These are phyloP conservation scores for Mycena venus DNA, from an alignment of 768 basidiomycete species.

Conservation along the genomic window DNA sequence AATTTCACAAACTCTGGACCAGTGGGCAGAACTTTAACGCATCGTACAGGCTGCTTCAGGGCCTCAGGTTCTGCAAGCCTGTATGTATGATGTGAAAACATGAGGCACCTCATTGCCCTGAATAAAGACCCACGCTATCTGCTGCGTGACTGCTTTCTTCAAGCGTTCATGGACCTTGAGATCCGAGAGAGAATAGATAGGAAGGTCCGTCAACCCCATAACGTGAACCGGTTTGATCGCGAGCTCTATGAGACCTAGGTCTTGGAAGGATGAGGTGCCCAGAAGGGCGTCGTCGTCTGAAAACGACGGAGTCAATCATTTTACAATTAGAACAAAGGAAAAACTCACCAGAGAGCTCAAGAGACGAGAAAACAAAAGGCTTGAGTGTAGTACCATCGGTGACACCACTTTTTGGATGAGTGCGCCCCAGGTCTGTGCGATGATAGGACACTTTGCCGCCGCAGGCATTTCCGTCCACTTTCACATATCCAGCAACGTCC, in stretches of 20 bases:
- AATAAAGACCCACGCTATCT: constrained; percentile 20
- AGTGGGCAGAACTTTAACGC: neutral
- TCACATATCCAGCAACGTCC: neutral
- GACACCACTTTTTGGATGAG: neutral
- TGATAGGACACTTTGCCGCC: constrained; percentile 3
- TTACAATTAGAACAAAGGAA: too few relatives aligned
- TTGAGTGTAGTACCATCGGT: neutral
- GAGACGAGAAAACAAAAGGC: constrained; percentile 23
- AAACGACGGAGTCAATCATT: neutral
- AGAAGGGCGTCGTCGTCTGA: constrained; percentile 23
- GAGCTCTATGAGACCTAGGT: constrained; percentile 24
- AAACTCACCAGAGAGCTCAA: constrained; percentile 23
- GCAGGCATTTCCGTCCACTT: constrained; percentile 15
- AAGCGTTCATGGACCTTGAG: constrained; percentile 26
- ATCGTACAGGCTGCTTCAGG: neutral
- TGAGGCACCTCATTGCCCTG: too few relatives aligned
- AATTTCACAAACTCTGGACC: constrained; percentile 27
- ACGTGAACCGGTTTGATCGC: neutral
- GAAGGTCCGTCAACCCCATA: neutral
- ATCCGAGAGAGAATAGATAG: neutral
- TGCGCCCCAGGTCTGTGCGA: too few relatives aligned
- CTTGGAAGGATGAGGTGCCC: neutral
- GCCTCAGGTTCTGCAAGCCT: constrained; percentile 1
- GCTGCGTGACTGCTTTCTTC: constrained; percentile 31
- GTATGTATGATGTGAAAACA: neutral